Evolutionary conservation across 1,284 basidiomycete genomes (phyloP), one percentile per base, ranked within the genome.

Genomic region (Caloboletus firmus): DNA sequence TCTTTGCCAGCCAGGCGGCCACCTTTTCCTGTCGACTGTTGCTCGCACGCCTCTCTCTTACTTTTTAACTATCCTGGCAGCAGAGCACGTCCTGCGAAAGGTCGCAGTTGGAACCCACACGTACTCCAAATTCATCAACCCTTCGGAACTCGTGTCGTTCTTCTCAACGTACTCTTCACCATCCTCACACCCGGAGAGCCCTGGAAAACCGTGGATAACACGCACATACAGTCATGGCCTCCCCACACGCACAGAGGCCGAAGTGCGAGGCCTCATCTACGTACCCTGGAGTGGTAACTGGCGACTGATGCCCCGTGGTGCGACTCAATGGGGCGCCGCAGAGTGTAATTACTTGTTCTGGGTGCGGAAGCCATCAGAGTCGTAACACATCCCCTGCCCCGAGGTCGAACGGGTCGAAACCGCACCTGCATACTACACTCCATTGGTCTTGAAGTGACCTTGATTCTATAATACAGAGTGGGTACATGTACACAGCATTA

Each of bases 11-110:
- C 96, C 97, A 4, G 95, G 95, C 10, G 97, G 97, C 1, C 93
- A 98, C 67, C 79, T 99, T 11, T 91, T 98, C 74, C 78, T 99
- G 41, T 97, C 94, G 4, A 99, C 97, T n/a, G 93, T 99, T 64
- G 87, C 95, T 0, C 89, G 97, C 44, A 98, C 95, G 13, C 90
- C 93, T 0, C 81, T 99, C 40, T 81, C 95, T 6, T 93, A 93
- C 70, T 77, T 95, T 57, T 78, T 98, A 28, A 95, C 95, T 12
- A 95, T 99, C 65, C 80, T 95, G 55, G 76, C 95, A 45, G 96
- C 95, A 5, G 96, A 99, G 73, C 76, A 91, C 45, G 68, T 95
- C 49, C 77, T 97, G 15, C 80, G 89, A 1, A 80, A 93, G 61
- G 97, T 99, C 48, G 80, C 90, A 0, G 83, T 82, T 0, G 95